Base-by-base conservation (phyloP, 805 yeast species). In the Candida adriatica region DNA sequence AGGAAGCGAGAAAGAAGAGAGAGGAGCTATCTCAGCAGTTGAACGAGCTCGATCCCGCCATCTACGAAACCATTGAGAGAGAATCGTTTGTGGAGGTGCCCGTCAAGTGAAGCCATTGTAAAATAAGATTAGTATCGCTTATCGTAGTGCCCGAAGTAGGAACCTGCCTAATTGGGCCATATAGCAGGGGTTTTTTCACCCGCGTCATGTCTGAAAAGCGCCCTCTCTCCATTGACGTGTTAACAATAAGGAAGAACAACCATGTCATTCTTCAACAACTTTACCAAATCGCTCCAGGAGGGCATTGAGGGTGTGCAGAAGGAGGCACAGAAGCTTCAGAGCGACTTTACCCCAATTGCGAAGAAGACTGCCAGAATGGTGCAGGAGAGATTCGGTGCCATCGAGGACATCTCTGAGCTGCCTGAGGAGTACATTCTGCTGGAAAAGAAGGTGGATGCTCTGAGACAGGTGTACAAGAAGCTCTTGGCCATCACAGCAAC, bases 371-470 rank as follows among this genome's bases (percentile, higher is more conserved):
- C 70, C 10, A 65, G 75, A 46, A 64, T 74, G 30, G 61, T 79
- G 15, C 75, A 78, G 45, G 75, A 75, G 46, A 78, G 68, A 45
- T 66, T 80, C 38, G 79, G 82, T 21, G 64, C 74, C 22, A 68
- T 76, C 34, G 84, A 76, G 41, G 79, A 72, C 36, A 78, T 78
- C 28, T 71, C 81, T 35, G 85, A 80, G 53, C 65, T 83, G 31
- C 94, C 94, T 28, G 71, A 69, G 25, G 87, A 80, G 41, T 83
- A 83, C 55, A 65, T 73, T 34, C 68, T 70, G 37, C 62, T 83
- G 48, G 94, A 82, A 53, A 64, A 68, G 39, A 72, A 72, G 48
- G 76, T 79, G 37, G 90, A 81, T 53, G 64, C 73, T 31, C 61
- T 81, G 44, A 73, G 74, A 52, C 65, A 64, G 30, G 70, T 76